A percentile compares a stretch with the other conserved stretches of the same genome.
Evolutionary conservation across 2,329 filamentous ascomycete genomes (phyloP).

Genomic region (Amphichorda felina): DNA sequence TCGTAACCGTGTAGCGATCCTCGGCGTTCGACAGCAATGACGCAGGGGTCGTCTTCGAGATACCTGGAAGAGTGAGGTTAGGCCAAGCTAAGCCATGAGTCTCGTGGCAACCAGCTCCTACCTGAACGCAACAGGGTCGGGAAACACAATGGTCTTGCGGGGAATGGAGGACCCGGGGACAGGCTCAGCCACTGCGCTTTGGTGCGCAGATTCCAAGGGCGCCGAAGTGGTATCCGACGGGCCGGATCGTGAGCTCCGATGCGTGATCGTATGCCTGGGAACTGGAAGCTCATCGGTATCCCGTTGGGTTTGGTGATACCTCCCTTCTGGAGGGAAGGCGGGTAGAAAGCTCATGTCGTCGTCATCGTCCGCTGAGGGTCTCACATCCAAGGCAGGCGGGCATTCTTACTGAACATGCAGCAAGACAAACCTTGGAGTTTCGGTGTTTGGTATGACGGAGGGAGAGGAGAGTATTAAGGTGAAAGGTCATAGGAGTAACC

Average conservation of each 20-base stretch:
- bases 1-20: constrained; percentile 72
- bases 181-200: constrained; percentile 1
- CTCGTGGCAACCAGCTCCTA: constrained; percentile 14
- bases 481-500: background rate
- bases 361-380: constrained; percentile 12
- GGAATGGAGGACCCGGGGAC: constrained; percentile 12
- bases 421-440: background rate
- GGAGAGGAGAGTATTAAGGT: background rate
- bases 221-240: constrained; percentile 10
- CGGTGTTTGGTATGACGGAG: background rate
- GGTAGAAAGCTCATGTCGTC: constrained; percentile 27
- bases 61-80: constrained; percentile 35
- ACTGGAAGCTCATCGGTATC: constrained; percentile 9
- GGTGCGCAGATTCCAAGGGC: constrained; percentile 6
- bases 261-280: constrained; percentile 8
- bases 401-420: constrained; percentile 5
- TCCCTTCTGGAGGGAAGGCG: constrained; percentile 17
- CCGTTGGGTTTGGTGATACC: constrained; percentile 8
- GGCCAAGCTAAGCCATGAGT: background rate
- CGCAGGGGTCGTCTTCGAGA: constrained; percentile 73
- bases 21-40: constrained; percentile 61
- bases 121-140: constrained; percentile 46
- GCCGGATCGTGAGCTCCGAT: constrained; percentile 10
- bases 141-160: constrained; percentile 39
- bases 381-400: constrained; percentile 1